Evolutionary conservation across 768 basidiomycete species (phyloP).

Genomic region (Auriscalpium orientale): DNA sequence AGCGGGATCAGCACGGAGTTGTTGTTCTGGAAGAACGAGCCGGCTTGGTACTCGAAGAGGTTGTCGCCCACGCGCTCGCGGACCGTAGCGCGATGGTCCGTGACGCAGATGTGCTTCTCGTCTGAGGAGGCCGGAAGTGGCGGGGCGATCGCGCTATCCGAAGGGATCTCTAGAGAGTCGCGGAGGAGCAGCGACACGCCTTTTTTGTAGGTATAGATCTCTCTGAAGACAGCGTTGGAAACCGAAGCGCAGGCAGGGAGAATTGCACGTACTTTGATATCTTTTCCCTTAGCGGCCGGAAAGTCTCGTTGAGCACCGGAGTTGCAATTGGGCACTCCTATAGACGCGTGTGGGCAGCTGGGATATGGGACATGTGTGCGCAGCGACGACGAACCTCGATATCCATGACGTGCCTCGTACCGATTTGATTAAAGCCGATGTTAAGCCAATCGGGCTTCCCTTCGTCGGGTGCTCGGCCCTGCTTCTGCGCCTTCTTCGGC

Average conservation of each 20-base stretch:
- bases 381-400: constrained; percentile 60
- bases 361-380: too few species aligned
- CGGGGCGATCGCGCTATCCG: constrained; percentile 15
- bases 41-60: constrained; percentile 78
- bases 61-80: constrained; percentile 79
- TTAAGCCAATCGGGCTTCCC: constrained; percentile 60
- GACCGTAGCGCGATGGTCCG: constrained; percentile 71
- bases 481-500: constrained; percentile 32
- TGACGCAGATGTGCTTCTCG: constrained; percentile 70
- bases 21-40: constrained; percentile 99
- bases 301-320: constrained; percentile 62
- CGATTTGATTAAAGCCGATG: constrained; percentile 86
- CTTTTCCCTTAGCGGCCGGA: constrained; percentile 51
- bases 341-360: background rate
- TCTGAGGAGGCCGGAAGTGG: constrained; percentile 20
- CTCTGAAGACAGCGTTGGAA: constrained; percentile 34
- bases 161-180: constrained; percentile 54
- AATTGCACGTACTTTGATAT: constrained; percentile 52
- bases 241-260: background rate
- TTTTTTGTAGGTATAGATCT: constrained; percentile 71
- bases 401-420: constrained; percentile 70
- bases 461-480: constrained; percentile 10
- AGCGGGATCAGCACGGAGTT: constrained; percentile 83
- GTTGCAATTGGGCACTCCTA: constrained; percentile 94
- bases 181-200: constrained; percentile 89